Evolutionary conservation across 1,139 yeast species (phyloP).

Genomic region (Blastobotrys aristatus): DNA sequence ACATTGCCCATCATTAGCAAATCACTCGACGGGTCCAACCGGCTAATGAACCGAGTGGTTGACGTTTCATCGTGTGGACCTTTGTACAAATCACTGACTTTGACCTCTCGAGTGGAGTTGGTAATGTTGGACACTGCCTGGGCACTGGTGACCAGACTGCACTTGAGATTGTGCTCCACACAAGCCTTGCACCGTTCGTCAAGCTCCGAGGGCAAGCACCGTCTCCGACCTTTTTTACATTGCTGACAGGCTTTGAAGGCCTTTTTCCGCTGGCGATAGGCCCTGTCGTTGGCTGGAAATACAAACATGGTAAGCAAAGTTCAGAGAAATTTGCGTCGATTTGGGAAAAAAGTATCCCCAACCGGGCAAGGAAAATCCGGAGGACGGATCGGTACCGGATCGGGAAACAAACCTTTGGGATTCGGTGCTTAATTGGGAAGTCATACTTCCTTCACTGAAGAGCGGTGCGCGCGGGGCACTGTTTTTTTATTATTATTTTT

Average conservation of each 20-base stretch:
- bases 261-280: conserved; percentile 43
- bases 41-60: conserved; percentile 16
- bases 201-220: conserved; percentile 15
- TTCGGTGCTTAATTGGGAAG: neutral
- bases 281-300: conserved; percentile 46
- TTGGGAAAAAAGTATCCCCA: neutral
- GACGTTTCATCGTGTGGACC: conserved; percentile 11
- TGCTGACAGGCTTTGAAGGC: conserved; percentile 43
- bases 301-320: conserved; percentile 36
- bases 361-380: neutral
- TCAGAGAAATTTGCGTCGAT: neutral
- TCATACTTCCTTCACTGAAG: neutral
- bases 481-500: too few relatives aligned
- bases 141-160: conserved; percentile 12
- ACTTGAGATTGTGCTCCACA: conserved; percentile 14
- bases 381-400: neutral
- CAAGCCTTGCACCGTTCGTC: conserved; percentile 19
- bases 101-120: conserved; percentile 5
- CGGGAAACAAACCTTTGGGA: neutral
- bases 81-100: conserved; percentile 11
- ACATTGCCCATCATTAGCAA: conserved; percentile 15
- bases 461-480: too few relatives aligned
- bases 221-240: conserved; percentile 37
- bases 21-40: conserved; percentile 22
- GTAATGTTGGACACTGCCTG: neutral